These are phyloP conservation scores for Salvia hispanica DNA, from an alignment of 257 asterid species.

Conservation along the genomic window DNA sequence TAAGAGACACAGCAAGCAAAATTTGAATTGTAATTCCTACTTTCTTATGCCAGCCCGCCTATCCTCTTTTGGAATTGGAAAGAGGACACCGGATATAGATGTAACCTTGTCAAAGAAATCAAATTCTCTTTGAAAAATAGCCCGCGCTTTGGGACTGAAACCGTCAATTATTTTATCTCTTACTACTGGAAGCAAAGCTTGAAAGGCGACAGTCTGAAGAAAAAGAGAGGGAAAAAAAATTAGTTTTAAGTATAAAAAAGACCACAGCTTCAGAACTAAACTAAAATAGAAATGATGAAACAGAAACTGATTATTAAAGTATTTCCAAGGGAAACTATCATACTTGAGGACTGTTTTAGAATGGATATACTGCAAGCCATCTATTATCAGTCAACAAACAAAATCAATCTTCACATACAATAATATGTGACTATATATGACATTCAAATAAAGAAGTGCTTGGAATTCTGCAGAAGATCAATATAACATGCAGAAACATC, in stretches of 20 bases:
- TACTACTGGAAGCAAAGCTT: constrained; percentile 77
- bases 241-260: constrained; percentile 26
- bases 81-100: constrained; percentile 94
- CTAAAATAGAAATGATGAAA: constrained; percentile 17
- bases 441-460: constrained; percentile 17
- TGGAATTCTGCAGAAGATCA: constrained; percentile 5
- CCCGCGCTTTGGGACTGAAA: constrained; percentile 76
- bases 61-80: constrained; percentile 91
- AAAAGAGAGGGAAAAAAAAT: constrained; percentile 1
- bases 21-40: constrained; percentile 44
- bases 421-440: constrained; percentile 1
- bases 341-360: neutral
- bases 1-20: constrained; percentile 24
- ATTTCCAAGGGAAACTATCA: constrained; percentile 23
- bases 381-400: constrained; percentile 6
- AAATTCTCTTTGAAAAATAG: constrained; percentile 79
- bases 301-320: constrained; percentile 5
- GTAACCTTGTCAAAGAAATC: constrained; percentile 99
- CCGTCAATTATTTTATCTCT: constrained; percentile 83
- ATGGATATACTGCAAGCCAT: neutral
- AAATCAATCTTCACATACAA: constrained; percentile 4
- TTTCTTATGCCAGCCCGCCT: constrained; percentile 94
- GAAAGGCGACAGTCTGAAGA: constrained; percentile 71
- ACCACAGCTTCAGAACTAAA: constrained; percentile 11
- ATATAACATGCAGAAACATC: constrained; percentile 5